A percentile compares a stretch with the other conserved stretches of the same genome.
Evolutionary conservation across 306 rosid species (phyloP).

Genomic region (Ormosia semicastrata): DNA sequence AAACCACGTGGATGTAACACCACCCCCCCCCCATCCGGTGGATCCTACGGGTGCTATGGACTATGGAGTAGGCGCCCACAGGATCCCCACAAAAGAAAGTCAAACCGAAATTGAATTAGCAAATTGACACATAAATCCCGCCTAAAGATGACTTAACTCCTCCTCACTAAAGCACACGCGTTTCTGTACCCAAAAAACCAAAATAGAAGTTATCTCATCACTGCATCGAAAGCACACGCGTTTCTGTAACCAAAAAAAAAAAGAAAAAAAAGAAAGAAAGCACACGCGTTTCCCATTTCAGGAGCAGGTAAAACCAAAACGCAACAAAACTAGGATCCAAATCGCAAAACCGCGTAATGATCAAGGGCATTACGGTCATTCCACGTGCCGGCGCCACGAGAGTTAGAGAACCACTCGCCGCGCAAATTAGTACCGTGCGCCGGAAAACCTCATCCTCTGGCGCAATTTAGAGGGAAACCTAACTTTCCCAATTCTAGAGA

Average conservation of each 20-base stretch:
- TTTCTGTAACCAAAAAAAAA: too few species aligned
- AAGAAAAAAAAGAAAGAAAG: too few species aligned
- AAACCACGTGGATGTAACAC: background rate
- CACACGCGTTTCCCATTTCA: background rate
- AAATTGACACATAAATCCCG: background rate
- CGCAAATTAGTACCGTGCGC: slow-evolving; percentile 17
- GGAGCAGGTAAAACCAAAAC: background rate
- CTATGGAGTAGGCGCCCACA: background rate
- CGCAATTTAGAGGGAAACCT: background rate
- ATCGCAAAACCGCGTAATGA: background rate
- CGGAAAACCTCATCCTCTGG: background rate
- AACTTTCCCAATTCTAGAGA: background rate
- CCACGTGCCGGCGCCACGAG: background rate
- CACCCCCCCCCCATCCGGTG: background rate
- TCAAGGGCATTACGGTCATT: slow-evolving; percentile 28
- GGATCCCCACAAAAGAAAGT: background rate
- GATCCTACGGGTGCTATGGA: background rate
- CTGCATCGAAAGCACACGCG: background rate
- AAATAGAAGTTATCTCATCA: background rate
- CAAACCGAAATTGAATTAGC: background rate
- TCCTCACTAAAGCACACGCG: background rate
- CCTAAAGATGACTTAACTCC: background rate
- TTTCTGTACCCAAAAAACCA: too few species aligned
- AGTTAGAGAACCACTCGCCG: background rate
- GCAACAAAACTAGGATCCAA: too few species aligned